Evolutionary conservation across 805 yeast species (phyloP), one percentile per base, ranked within the genome.

Genomic region (Metschnikowia chrysomelidarum): DNA sequence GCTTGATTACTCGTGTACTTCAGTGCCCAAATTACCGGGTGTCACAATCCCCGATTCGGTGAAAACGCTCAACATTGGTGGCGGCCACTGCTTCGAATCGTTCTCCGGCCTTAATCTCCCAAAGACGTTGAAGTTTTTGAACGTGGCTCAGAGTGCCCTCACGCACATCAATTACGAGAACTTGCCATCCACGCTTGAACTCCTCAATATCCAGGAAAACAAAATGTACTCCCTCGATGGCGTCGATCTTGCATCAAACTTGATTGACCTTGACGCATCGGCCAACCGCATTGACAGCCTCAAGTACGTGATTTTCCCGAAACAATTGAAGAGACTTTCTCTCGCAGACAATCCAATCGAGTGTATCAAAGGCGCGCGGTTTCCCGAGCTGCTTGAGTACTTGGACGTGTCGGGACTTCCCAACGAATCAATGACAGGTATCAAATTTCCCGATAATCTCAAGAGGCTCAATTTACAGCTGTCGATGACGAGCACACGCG

Each of bases 381-480:
- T 67, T 28, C 73, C 73, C 4, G 71, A 67, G 10, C 36, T 44
- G 16, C 42, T 68, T 22, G 51, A 51, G 27, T 56, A 56, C 41
- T 51, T 68, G 43, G 73, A 68, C 40, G 40, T 64, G 8, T 64
- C 71, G 5, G 63, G 64, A 35, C 58, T 67, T 7, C 73, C 73
- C 3, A 68, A 67, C 42, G 73, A 68, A 43, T 58, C 69, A 7
- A 67, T 68, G 73, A 61, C 71, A 0, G 71, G 73, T 1, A 57
- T 68, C n/a, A 67, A 64, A 39, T 66, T 68, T 33, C 73, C 73
- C 1, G 73, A 68, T 34, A 55, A 49, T 51, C 46, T 62, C 19
- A 47, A 48, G 15, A 54, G 52, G 2, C 56, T 68, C 32, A 68
- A 68, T 39, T 46, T 68, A 9, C 72, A 67, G 44, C 63, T 62